Conservation (phyloP, 441 rosid species). For the Syzygium syzygioides region DNA sequence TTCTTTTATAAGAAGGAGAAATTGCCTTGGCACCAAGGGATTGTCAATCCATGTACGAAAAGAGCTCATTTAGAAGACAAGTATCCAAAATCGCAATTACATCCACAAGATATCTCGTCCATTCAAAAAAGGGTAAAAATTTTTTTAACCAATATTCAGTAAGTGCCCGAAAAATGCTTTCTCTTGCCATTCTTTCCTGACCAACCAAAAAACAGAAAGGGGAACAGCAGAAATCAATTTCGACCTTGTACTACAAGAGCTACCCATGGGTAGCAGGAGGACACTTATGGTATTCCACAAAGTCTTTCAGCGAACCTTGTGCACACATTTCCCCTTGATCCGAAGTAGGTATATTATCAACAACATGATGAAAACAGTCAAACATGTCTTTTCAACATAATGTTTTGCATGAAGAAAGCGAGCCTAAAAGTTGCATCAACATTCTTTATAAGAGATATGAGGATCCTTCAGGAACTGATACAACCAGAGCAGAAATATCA, state of each 20-base stretch:
- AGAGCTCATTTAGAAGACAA: not conserved
- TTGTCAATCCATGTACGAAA: not conserved
- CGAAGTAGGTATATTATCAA: not conserved
- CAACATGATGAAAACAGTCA: not conserved
- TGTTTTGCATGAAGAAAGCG: not conserved
- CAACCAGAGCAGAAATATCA: not conserved
- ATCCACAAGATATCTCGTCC: not conserved
- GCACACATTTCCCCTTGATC: not conserved
- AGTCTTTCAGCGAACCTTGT: not conserved
- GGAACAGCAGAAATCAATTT: not conserved
- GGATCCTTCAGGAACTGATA: not conserved
- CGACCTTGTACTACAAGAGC: not conserved
- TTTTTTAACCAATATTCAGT: conserved; percentile 2
- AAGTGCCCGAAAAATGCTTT: not conserved
- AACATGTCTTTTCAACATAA: not conserved
- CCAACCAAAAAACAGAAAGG: not conserved
- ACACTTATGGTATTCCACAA: not conserved
- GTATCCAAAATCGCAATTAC: not conserved
- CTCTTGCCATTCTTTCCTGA: not conserved
- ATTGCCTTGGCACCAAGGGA: not conserved
- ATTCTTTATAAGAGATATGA: not conserved
- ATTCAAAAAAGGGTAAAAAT: not conserved
- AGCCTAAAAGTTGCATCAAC: not conserved
- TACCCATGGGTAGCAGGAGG: not conserved
- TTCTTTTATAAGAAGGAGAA: not conserved